Conservation (phyloP, 257 asterid species). For the Rauvolfia tetraphylla region DNA sequence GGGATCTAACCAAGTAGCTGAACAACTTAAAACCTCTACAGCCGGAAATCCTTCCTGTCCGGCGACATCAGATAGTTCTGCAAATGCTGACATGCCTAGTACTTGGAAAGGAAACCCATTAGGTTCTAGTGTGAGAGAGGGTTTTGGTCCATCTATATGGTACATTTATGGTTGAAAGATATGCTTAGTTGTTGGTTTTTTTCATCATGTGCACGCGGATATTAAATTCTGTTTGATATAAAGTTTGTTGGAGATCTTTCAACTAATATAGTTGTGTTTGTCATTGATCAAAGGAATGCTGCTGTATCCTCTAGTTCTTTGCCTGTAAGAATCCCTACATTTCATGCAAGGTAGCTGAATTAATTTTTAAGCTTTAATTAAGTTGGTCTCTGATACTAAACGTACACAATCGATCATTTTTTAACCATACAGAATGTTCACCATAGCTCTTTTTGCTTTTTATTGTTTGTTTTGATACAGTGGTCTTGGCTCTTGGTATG, state of each 20-base stretch:
- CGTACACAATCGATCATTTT: not conserved
- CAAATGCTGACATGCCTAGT: slow-evolving; percentile 31
- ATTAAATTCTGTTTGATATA: slow-evolving; percentile 11
- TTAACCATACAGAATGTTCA: not conserved
- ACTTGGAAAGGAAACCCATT: slow-evolving; percentile 17
- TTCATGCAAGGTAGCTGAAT: slow-evolving; percentile 69
- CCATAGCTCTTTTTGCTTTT: slow-evolving; percentile 10
- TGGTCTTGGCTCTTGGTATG: slow-evolving; percentile 80
- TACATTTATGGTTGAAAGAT: slow-evolving; percentile 19
- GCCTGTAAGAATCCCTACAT: slow-evolving; percentile 71
- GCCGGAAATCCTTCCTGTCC: slow-evolving; percentile 28
- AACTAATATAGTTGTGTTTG: slow-evolving; percentile 9
- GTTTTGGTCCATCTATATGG: slow-evolving; percentile 48
- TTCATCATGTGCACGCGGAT: not conserved
- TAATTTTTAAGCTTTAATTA: not conserved
- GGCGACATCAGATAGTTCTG: slow-evolving; percentile 33
- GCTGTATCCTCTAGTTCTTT: slow-evolving; percentile 44
- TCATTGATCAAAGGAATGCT: slow-evolving; percentile 49
- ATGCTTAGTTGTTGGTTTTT: not conserved
- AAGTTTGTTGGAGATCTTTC: not conserved
- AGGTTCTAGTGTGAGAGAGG: slow-evolving; percentile 30
- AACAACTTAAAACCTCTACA: slow-evolving; percentile 23
- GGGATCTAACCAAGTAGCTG: slow-evolving; percentile 36
- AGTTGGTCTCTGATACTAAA: slow-evolving; percentile 1
- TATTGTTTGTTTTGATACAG: slow-evolving; percentile 39